Evolutionary conservation across 2,329 filamentous ascomycete species (phyloP).

Genomic region (Colletotrichum theobromicola): DNA sequence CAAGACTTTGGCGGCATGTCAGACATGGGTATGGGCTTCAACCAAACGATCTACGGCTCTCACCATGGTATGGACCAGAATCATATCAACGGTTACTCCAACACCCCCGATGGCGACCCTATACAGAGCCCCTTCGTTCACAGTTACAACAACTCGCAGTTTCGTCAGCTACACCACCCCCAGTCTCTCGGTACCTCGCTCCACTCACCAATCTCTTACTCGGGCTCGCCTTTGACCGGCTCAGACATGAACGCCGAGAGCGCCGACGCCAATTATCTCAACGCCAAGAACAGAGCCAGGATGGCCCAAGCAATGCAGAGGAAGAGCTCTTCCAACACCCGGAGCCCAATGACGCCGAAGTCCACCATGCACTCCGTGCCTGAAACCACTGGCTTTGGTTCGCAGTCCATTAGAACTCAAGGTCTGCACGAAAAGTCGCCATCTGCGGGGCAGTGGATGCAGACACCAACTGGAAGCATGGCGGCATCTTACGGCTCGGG

Average conservation of each 20-base stretch:
- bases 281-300: constrained; percentile 62
- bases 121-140: constrained; percentile 90
- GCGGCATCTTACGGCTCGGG: constrained; percentile 89
- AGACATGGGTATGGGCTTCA: constrained; percentile 61
- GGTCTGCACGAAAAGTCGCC: constrained; percentile 79
- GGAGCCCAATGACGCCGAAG: constrained; percentile 86
- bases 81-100: constrained; percentile 83
- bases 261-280: constrained; percentile 59
- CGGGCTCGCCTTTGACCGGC: constrained; percentile 53
- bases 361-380: constrained; percentile 78
- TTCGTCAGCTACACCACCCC: constrained; percentile 69
- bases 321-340: constrained; percentile 76
- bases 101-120: constrained; percentile 88
- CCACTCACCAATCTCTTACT: constrained; percentile 57
- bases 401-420: constrained; percentile 78
- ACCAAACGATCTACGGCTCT: constrained; percentile 55
- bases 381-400: constrained; percentile 74
- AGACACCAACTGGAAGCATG: constrained; percentile 77
- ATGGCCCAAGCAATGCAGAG: constrained; percentile 70
- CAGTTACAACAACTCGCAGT: constrained; percentile 79
- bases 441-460: constrained; percentile 83
- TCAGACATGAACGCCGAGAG: constrained; percentile 55
- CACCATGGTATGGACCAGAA: constrained; percentile 70
- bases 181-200: constrained; percentile 61
- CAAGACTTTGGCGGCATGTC: constrained; percentile 63